Base-by-base conservation (phyloP, 371 early-diverging fungal species). In the Apophysomyces variabilis region DNA sequence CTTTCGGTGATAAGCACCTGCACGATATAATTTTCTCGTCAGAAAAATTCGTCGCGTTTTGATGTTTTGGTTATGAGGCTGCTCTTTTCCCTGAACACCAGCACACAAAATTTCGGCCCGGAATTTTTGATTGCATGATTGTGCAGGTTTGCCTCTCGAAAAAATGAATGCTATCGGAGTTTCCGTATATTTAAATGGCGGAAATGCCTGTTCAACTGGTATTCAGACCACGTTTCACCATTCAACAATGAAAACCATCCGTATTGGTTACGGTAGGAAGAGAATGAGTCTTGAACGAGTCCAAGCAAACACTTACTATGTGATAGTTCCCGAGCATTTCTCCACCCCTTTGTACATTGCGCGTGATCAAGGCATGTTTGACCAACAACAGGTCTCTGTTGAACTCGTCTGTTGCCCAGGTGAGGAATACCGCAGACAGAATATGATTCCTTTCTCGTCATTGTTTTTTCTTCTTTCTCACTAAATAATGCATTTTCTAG, bases 241-340 rank as follows among this genome's bases (percentile, higher is more conserved):
- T 21, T 21, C 5, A 11, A 67, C 58, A 61, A 37, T 62, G 18
- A 68, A 61, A 5, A 67, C 75, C 39, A 77, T 80, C 68, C 75
- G 78, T 37, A 73, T 80, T 63, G 80, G 80, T 39, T 80, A 80
- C 59, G 80, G 80, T 80, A 77, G 63, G 32, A 5, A 7, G 13
- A 57, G 14, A 5, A 35, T 58, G 26, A 44, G 12, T 26, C 26
- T 26, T 26, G 26, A 26, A 2, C 6, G 32, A 16, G 21, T 38
- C 26, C 26, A 21, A 11, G 21, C 35, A 11, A 58, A 13, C 11
- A n/a, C 57, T 0, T 39, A 35, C 12, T 0, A 43, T 6, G 32
- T 16, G 14, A 38, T 71, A 88, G 94, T 95, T 7, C 95, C 95
- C 14, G 95, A 95, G 73, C 95, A 95, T 73, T 95, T 95, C 74